A percentile compares a stretch with the other conserved stretches of the same genome.
These are phyloP conservation scores for Rusavskia elegans DNA, from an alignment of 495 filamentous ascomycete genomes.

Conservation along the genomic window DNA sequence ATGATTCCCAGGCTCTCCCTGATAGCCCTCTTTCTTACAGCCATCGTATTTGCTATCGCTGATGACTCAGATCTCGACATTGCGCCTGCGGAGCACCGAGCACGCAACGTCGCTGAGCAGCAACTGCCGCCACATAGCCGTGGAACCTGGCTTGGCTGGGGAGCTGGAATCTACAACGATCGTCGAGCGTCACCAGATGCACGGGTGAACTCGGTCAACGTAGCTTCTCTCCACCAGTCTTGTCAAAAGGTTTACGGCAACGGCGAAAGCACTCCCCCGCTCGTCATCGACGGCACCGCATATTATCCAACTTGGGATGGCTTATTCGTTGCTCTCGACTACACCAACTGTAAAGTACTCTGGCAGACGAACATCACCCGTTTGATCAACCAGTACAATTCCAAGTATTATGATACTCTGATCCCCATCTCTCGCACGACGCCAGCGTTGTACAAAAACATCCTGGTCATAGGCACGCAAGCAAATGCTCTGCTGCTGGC, in stretches of 20 bases:
- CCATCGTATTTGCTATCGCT: no score
- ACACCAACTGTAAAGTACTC: slow-evolving; percentile 15
- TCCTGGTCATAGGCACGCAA: slow-evolving; percentile 21
- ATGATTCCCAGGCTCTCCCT: no score
- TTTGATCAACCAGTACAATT: slow-evolving; percentile 12
- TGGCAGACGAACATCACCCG: slow-evolving; percentile 19
- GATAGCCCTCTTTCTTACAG: no score
- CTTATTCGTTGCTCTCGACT: slow-evolving; percentile 21
- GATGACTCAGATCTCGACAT: no score
- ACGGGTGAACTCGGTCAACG: background rate
- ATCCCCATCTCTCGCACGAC: background rate
- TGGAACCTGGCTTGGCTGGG: background rate
- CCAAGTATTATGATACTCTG: background rate
- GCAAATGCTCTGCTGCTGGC: slow-evolving; percentile 20
- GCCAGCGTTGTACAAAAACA: slow-evolving; percentile 8
- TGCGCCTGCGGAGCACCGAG: no score
- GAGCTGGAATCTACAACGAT: background rate
- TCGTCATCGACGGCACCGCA: slow-evolving; percentile 11
- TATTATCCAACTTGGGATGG: slow-evolving; percentile 25
- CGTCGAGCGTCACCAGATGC: background rate
- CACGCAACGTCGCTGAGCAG: no score
- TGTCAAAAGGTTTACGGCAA: background rate
- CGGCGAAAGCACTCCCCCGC: slow-evolving; percentile 20
- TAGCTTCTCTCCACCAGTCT: no score
- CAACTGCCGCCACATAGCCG: background rate